Conservation (phyloP, 495 filamentous ascomycete species). For the Bacidia rubella region DNA sequence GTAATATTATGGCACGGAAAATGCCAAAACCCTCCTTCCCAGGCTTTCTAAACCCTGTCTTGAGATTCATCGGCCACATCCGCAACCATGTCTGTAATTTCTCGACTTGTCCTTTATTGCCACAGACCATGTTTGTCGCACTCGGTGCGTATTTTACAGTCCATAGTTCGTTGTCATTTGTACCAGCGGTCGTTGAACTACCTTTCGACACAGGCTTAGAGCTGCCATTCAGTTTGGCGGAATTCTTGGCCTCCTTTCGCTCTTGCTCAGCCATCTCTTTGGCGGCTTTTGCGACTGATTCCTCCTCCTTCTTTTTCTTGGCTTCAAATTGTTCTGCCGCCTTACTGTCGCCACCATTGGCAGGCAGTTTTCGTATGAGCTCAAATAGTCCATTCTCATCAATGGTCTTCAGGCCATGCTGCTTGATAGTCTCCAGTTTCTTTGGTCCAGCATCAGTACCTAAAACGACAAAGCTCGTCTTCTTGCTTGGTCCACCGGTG, state of each 20-base stretch:
- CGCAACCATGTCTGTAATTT: conserved; percentile 77
- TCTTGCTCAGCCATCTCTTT: conserved; percentile 64
- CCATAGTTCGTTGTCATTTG: conserved; percentile 63
- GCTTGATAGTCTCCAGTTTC: conserved; percentile 77
- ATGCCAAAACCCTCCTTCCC: conserved; percentile 70
- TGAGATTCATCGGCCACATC: conserved; percentile 62
- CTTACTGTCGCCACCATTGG: conserved; percentile 72
- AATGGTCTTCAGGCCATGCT: conserved; percentile 72
- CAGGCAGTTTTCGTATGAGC: conserved; percentile 70
- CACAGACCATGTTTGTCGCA: conserved; percentile 74
- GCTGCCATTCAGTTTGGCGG: conserved; percentile 19
- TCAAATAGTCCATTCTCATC: conserved; percentile 85
- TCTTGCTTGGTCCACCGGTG: conserved; percentile 69
- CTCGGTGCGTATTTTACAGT: conserved; percentile 91
- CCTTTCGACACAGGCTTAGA: conserved; percentile 15
- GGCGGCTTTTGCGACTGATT: conserved; percentile 62
- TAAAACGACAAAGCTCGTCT: conserved; percentile 86
- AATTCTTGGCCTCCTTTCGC: conserved; percentile 37
- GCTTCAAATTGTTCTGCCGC: conserved; percentile 72
- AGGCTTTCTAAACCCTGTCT: conserved; percentile 58
- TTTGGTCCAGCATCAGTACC: conserved; percentile 84
- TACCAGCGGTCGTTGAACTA: conserved; percentile 21
- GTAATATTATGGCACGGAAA: conserved; percentile 77
- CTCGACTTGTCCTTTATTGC: conserved; percentile 84
- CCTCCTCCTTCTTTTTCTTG: conserved; percentile 69